Conservation (phyloP, 2,329 filamentous ascomycete genomes). For the Epichloe aotearoae region DNA sequence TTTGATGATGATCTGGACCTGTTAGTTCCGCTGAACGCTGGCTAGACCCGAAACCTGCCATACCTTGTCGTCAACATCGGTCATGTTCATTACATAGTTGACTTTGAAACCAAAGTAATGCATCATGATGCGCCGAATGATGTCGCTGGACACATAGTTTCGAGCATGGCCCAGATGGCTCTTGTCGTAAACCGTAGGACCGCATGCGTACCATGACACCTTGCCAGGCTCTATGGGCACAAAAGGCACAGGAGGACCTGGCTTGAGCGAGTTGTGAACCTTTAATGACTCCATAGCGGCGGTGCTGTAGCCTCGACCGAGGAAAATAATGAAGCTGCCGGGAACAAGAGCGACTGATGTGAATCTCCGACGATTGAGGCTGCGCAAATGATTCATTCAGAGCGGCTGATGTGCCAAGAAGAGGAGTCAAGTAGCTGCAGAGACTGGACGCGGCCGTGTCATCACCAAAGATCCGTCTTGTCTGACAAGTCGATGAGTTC, state of each 20-base stretch:
- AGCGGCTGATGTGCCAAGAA: conserved; percentile 5
- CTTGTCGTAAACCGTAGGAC: conserved; percentile 75
- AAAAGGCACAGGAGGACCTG: conserved; percentile 61
- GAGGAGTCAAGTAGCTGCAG: conserved; percentile 4
- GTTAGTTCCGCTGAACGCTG: background rate
- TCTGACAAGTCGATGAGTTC: background rate
- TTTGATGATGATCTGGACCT: conserved; percentile 40
- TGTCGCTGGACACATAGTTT: conserved; percentile 86
- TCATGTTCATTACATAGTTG: conserved; percentile 87
- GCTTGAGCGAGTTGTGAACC: conserved; percentile 67
- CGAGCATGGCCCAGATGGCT: conserved; percentile 71
- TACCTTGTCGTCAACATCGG: conserved; percentile 68
- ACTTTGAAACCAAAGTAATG: conserved; percentile 77
- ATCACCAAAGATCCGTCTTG: conserved; percentile 3
- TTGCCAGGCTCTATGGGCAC: conserved; percentile 57
- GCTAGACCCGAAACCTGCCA: conserved; percentile 2
- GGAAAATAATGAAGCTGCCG: conserved; percentile 12
- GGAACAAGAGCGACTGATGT: conserved; percentile 15
- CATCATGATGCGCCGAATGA: conserved; percentile 67
- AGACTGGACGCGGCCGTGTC: conserved; percentile 8
- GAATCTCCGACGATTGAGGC: conserved; percentile 15
- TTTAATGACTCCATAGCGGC: conserved; percentile 45
- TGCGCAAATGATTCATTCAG: conserved; percentile 25
- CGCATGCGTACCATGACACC: conserved; percentile 80
- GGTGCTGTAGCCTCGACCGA: conserved; percentile 21